Evolutionary conservation across 768 basidiomycete genomes (phyloP).

Genomic region (Russula earlei): DNA sequence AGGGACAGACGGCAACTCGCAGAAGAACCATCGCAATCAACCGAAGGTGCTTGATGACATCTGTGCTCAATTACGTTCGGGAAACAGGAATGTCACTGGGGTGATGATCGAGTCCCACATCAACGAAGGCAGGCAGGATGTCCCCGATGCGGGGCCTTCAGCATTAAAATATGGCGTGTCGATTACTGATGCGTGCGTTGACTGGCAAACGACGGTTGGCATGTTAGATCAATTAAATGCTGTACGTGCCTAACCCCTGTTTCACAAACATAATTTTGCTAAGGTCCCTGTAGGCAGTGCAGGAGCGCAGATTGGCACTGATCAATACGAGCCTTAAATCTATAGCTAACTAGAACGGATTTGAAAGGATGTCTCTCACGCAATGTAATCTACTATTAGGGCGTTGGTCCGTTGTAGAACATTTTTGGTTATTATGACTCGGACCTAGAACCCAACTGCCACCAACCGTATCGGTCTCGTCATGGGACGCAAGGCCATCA

Average conservation of each 20-base stretch:
- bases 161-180: constrained; percentile 71
- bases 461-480: not conserved
- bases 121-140: constrained; percentile 83
- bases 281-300: constrained; percentile 5
- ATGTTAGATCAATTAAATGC: constrained; percentile 70
- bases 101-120: constrained; percentile 98
- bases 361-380: not conserved
- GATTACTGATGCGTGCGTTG: constrained; percentile 89
- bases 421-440: too few relatives aligned
- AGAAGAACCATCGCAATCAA: constrained; percentile 91
- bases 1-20: constrained; percentile 79
- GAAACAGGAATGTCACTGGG: constrained; percentile 70
- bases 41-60: constrained; percentile 67
- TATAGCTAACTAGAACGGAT: not conserved
- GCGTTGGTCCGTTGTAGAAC: not conserved
- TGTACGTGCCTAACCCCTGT: constrained; percentile 22
- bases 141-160: constrained; percentile 57
- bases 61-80: constrained; percentile 63
- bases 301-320: constrained; percentile 6
- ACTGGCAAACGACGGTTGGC: constrained; percentile 68
- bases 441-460: too few relatives aligned
- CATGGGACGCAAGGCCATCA: not conserved
- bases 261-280: too few relatives aligned
- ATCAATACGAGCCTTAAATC: constrained; percentile 1
- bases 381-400: not conserved